phyloP scores from a whole-genome alignment of 2,329 filamentous ascomycete genomes.

The Pseudocercospora vitis region DNA sequence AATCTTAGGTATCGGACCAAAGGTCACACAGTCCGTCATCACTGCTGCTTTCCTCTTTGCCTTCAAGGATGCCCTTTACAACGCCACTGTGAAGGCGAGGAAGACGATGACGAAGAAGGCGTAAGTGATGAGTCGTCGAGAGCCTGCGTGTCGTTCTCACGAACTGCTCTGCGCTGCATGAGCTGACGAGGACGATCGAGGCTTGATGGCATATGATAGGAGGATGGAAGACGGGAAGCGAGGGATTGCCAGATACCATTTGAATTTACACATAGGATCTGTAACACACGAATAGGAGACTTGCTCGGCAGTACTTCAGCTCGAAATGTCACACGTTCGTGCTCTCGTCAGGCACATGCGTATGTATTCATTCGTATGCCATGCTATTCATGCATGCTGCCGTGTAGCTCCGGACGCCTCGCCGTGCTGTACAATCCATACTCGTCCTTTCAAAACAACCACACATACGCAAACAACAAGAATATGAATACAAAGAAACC shows the following conservation, averaged over 20 bases:
- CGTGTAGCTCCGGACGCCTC: neutral
- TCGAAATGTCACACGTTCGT: too few relatives aligned
- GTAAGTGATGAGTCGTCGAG: too few relatives aligned
- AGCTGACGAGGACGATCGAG: too few relatives aligned
- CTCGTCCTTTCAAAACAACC: conserved; percentile 58
- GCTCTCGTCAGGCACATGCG: neutral
- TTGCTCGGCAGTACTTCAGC: too few relatives aligned
- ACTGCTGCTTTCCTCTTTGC: conserved; percentile 96
- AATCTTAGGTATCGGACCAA: conserved; percentile 78
- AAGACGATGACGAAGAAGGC: conserved; percentile 27
- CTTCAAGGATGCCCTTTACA: conserved; percentile 96
- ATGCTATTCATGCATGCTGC: neutral
- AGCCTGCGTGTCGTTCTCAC: too few relatives aligned
- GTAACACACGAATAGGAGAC: too few relatives aligned
- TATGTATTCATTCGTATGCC: neutral
- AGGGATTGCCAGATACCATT: too few relatives aligned
- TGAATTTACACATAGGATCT: too few relatives aligned
- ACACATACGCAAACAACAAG: conserved; percentile 86
- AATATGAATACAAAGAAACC: conserved; percentile 82
- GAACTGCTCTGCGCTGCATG: too few relatives aligned
- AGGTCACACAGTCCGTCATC: conserved; percentile 94
- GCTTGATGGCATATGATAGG: too few relatives aligned
- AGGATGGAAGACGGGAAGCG: too few relatives aligned
- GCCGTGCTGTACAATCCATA: neutral
- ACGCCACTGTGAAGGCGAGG: conserved; percentile 70